Percentiles rank a stretch among this genome's conserved stretches.
These are phyloP conservation scores for Fusarium nematophilum DNA, from an alignment of 2,329 filamentous ascomycete species.

Conservation along the genomic window DNA sequence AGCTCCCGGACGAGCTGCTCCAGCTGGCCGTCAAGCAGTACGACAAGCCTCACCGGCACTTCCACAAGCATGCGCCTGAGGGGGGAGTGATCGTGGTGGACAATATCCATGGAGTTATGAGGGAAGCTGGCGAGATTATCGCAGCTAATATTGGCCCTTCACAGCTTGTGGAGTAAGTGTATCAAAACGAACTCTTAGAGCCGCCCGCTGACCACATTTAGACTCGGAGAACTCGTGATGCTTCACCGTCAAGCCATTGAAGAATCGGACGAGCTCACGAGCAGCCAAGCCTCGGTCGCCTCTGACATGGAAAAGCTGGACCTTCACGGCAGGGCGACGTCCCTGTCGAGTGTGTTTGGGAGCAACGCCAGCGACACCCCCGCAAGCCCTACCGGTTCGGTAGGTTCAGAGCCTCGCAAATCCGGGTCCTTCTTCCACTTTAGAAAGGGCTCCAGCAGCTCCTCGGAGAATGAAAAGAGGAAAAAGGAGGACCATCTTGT, in stretches of 20 bases:
- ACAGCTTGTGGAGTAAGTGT: conserved; percentile 80
- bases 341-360: conserved; percentile 56
- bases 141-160: conserved; percentile 77
- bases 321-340: conserved; percentile 46
- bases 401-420: conserved; percentile 46
- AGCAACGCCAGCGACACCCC: conserved; percentile 38
- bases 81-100: conserved; percentile 78
- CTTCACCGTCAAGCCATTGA: conserved; percentile 59
- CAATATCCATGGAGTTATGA: conserved; percentile 81
- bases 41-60: conserved; percentile 63
- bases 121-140: conserved; percentile 88
- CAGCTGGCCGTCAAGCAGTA: conserved; percentile 67
- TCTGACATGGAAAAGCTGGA: conserved; percentile 53
- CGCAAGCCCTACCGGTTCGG: conserved; percentile 48
- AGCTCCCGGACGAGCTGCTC: conserved; percentile 83
- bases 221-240: conserved; percentile 82
- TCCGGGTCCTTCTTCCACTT: conserved; percentile 48
- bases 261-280: conserved; percentile 52
- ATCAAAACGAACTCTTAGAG: background rate
- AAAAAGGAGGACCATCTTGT: conserved; percentile 62
- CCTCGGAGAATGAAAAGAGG: conserved; percentile 51
- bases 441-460: conserved; percentile 44
- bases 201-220: conserved; percentile 45
- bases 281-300: conserved; percentile 45
- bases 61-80: conserved; percentile 74